Evolutionary conservation across 495 filamentous ascomycete genomes (phyloP), one percentile per base, ranked within the genome.

Genomic region (Lepidopterella palustris): DNA sequence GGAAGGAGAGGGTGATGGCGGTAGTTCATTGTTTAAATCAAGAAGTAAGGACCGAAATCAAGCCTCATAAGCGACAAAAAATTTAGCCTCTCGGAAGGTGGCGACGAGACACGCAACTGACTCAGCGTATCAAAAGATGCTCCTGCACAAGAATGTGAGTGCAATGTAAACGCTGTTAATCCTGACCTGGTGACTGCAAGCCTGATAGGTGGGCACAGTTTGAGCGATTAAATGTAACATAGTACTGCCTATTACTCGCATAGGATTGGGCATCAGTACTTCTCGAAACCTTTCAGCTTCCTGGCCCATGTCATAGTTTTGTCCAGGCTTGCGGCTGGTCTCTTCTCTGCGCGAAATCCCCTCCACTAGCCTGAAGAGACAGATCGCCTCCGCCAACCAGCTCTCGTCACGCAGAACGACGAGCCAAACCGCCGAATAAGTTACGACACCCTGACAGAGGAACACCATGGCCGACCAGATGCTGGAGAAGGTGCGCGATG

Each of bases 401-500:
- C 3, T 18, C 3, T 11, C 35, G 9, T 11, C 35, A 42, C 13
- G 35, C 10, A 18, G 26, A 11, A 51, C 21, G 13, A 18, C 26
- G 11, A 21, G 11, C 47, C 24, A 28, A 42, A 42, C 10, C 10
- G n/a, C 35, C 10, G 10, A 42, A n/a, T n/a, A n/a, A n/a, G n/a
- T n/a, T n/a, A n/a, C 13, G 6, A 42, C 39, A 3, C 39, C 6
- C 2, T 42, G 20, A 26, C 18, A 54, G 3, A 25, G 4, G 29
- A 39, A 6, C 32, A 57, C 40, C 57, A 96, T 95, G 89, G 88
- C 85, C 8, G 84, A 92, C 58, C 79, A 87, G 59, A 56, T 95
- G 5, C 75, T 95, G 13, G 86, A 89, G 25, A 81, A 89, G 68
- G 74, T 84, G 26, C 87, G 88, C 67, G 83, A 92, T 68, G 72